Evolutionary conservation across 495 filamentous ascomycete species (phyloP).

Genomic region (Trichoderma virens): DNA sequence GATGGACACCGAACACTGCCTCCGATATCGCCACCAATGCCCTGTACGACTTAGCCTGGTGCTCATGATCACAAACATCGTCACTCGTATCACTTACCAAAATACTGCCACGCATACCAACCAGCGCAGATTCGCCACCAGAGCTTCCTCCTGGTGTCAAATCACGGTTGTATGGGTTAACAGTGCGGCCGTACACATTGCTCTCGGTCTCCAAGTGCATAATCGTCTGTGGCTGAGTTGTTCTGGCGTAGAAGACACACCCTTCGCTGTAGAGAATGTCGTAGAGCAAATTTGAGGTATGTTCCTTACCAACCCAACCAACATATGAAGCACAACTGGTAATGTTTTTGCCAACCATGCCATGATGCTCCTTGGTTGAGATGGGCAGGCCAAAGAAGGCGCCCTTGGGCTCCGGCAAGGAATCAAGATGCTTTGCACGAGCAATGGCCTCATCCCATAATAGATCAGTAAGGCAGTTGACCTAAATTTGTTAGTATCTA

Average conservation of each 20-base stretch:
- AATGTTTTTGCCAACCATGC: conserved; percentile 26
- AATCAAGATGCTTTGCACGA: conserved; percentile 51
- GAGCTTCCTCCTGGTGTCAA: conserved; percentile 57
- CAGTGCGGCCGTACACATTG: conserved; percentile 57
- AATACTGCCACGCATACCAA: conserved; percentile 34
- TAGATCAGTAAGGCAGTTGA: conserved; percentile 59
- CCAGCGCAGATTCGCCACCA: conserved; percentile 51
- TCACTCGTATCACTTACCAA: conserved; percentile 18
- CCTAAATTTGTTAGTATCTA: conserved; percentile 7
- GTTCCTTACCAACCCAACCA: conserved; percentile 22
- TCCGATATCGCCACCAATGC: conserved; percentile 64
- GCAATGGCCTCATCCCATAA: conserved; percentile 54
- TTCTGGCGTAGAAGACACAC: conserved; percentile 84
- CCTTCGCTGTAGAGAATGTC: conserved; percentile 65
- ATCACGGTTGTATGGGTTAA: conserved; percentile 53
- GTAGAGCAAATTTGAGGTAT: conserved; percentile 19
- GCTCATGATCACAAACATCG: neutral
- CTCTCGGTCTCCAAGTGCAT: conserved; percentile 50
- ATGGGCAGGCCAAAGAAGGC: conserved; percentile 64
- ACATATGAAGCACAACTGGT: conserved; percentile 15
- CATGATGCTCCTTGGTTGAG: conserved; percentile 59
- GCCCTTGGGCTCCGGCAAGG: conserved; percentile 39
- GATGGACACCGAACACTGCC: conserved; percentile 62
- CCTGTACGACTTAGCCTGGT: conserved; percentile 17
- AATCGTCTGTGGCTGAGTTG: conserved; percentile 51